Percentiles rank a stretch among this genome's conserved stretches.
phyloP scores from a whole-genome alignment of 768 basidiomycete species.

The Collybiopsis confluens region DNA sequence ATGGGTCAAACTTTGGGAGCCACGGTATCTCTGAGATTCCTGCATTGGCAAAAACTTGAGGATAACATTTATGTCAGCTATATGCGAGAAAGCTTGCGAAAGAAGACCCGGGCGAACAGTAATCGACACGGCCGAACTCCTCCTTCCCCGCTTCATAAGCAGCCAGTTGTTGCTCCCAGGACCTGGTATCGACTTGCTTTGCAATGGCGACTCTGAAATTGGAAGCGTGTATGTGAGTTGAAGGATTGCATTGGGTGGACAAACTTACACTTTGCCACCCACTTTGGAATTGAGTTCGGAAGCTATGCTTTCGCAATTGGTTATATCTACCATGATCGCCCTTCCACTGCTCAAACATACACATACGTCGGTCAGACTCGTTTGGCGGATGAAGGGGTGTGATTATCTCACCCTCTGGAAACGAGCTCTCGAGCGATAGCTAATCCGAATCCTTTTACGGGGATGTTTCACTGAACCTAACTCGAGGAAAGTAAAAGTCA shows the following conservation, averaged over 20 bases:
- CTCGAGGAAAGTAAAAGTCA: background rate
- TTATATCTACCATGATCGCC: constrained; percentile 15
- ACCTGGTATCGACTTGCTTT: constrained; percentile 12
- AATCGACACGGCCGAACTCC: constrained; percentile 15
- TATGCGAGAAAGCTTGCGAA: background rate
- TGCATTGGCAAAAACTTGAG: constrained; percentile 17
- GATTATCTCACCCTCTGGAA: constrained; percentile 9
- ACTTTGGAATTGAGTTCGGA: constrained; percentile 15
- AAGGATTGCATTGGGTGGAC: background rate
- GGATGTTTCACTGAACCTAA: background rate
- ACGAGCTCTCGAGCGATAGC: constrained; percentile 13
- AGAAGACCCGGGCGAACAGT: constrained; percentile 3
- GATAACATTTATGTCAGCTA: background rate
- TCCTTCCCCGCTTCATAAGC: constrained; percentile 12
- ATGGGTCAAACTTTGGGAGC: constrained; percentile 15
- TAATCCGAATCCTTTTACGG: constrained; percentile 12
- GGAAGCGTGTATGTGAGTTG: background rate
- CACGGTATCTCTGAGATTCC: constrained; percentile 17
- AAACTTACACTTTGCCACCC: constrained; percentile 13
- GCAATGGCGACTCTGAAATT: constrained; percentile 14
- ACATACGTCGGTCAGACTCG: too few relatives aligned
- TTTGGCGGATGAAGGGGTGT: background rate
- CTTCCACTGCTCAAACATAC: constrained; percentile 12
- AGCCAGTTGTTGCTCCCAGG: constrained; percentile 16
- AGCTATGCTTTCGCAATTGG: constrained; percentile 11